These are phyloP conservation scores for Smallanthus sonchifolius DNA, from an alignment of 129 eudicot species.

Conservation along the genomic window DNA sequence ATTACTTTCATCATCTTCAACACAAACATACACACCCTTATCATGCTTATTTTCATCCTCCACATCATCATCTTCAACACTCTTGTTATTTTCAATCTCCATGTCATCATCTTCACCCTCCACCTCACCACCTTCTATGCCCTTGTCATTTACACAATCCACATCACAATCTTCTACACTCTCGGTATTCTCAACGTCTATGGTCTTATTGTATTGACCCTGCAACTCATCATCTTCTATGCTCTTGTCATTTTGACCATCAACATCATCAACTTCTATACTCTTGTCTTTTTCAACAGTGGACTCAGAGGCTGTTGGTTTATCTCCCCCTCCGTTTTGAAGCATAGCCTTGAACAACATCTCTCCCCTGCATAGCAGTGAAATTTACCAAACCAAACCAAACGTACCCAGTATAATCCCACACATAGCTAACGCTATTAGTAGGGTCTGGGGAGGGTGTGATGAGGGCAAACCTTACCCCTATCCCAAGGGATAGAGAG, in stretches of 20 bases:
- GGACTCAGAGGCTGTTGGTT: slow-evolving; percentile 22
- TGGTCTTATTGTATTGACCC: not conserved
- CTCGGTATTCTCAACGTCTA: slow-evolving; percentile 1
- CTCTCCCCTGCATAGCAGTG: slow-evolving; percentile 25
- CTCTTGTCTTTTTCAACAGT: slow-evolving; percentile 7
- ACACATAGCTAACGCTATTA: too few species aligned
- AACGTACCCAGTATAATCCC: too few species aligned
- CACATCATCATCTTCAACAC: not conserved
- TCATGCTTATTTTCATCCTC: slow-evolving; percentile 29
- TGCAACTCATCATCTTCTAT: slow-evolving; percentile 30
- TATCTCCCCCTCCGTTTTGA: slow-evolving; percentile 21
- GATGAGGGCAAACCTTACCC: too few species aligned
- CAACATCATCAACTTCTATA: not conserved
- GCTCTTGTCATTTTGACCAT: not conserved
- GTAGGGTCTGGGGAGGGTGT: too few species aligned
- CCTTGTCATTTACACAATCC: not conserved
- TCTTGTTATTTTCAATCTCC: not conserved
- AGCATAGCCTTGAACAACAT: slow-evolving; percentile 19
- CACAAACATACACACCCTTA: slow-evolving; percentile 48
- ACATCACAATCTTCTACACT: not conserved
- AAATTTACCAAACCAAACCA: too few species aligned
- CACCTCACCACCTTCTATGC: slow-evolving; percentile 32
- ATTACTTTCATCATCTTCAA: slow-evolving; percentile 44
- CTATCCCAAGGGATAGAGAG: too few species aligned
- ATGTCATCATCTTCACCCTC: not conserved